A percentile compares a stretch with the other conserved stretches of the same genome.
These are phyloP conservation scores for Suhomyces yuchorum DNA, from an alignment of 1,139 yeast genomes.

Conservation along the genomic window DNA sequence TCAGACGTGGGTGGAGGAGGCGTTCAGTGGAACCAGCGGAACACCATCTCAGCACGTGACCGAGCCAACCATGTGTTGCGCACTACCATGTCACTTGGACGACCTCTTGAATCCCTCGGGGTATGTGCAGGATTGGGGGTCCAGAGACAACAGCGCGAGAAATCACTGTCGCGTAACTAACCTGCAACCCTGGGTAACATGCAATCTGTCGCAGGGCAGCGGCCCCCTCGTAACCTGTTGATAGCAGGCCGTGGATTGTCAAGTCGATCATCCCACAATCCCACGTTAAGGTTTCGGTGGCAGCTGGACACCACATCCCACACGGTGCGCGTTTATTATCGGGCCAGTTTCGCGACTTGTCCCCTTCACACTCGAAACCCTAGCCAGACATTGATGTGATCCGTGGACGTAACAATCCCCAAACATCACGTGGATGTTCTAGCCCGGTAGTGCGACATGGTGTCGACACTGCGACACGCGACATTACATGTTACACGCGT, in stretches of 20 bases:
- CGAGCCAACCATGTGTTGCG: neutral
- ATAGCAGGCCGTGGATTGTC: neutral
- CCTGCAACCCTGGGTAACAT: neutral
- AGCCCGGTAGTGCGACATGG: slow-evolving; percentile 15
- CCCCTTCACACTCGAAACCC: neutral
- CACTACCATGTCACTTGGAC: neutral
- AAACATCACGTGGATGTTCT: slow-evolving; percentile 7
- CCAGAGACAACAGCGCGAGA: no score
- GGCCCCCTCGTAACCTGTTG: neutral
- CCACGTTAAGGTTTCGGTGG: neutral
- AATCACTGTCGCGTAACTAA: neutral
- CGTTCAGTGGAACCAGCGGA: neutral
- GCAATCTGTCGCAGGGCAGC: neutral
- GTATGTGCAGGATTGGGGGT: neutral
- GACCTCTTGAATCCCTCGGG: neutral
- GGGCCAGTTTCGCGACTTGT: neutral
- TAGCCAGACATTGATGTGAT: neutral
- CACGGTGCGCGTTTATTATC: neutral
- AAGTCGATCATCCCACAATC: neutral
- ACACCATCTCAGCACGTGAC: neutral
- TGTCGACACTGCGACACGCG: slow-evolving; percentile 9
- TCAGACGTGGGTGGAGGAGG: neutral
- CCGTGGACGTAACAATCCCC: slow-evolving; percentile 3
- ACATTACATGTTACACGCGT: slow-evolving; percentile 15
- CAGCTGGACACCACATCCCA: neutral